Conservation (phyloP, 352 stramenopile species). For the Globisporangium cystogenes region DNA sequence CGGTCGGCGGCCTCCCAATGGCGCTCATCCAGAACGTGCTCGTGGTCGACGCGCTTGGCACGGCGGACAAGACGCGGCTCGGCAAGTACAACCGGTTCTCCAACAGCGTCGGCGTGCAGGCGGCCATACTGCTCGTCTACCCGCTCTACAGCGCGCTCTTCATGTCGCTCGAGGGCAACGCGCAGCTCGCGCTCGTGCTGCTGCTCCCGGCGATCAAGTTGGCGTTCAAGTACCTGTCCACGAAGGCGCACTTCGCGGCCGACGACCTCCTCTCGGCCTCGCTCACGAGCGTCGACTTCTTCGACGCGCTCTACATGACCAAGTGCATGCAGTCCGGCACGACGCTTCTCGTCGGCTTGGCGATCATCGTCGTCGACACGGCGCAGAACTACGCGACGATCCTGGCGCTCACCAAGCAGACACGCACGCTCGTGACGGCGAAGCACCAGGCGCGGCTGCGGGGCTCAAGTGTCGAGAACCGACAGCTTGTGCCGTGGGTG, state of each 20-base stretch:
- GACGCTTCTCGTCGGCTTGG: not conserved
- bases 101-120: not conserved
- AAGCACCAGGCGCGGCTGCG: not conserved
- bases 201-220: slow-evolving; percentile 1
- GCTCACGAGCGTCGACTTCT: slow-evolving; percentile 17
- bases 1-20: not conserved
- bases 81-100: not conserved
- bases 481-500: not conserved
- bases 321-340: slow-evolving; percentile 10
- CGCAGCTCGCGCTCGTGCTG: slow-evolving; percentile 5
- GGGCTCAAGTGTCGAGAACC: not conserved
- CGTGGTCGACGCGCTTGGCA: not conserved
- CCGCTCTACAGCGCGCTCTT: not conserved
- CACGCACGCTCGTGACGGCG: not conserved
- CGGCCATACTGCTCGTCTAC: not conserved
- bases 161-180: not conserved
- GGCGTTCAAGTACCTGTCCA: not conserved
- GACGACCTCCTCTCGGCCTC: not conserved
- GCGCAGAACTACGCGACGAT: slow-evolving; percentile 2
- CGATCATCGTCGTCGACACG: not conserved
- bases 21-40: not conserved
- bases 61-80: not conserved
- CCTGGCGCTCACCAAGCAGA: not conserved
- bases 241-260: not conserved
- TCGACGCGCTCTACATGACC: slow-evolving; percentile 26